These are phyloP conservation scores for Closterium sp. DNA, from an alignment of 139 green algal species.

Conservation along the genomic window DNA sequence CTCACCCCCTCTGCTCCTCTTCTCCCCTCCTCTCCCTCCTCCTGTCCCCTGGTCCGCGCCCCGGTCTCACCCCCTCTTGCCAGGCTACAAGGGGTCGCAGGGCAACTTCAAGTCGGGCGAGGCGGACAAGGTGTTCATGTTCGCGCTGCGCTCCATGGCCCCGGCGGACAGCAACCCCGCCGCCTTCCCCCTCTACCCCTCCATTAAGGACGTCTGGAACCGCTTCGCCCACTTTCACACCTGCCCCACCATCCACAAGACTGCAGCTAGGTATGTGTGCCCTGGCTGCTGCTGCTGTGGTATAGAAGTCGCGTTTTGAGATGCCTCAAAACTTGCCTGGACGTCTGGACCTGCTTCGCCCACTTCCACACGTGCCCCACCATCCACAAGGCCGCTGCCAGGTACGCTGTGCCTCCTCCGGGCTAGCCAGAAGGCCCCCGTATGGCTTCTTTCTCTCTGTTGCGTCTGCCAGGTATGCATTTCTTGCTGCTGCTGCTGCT, in stretches of 20 bases:
- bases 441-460: too few relatives aligned
- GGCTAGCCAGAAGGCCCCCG: too few relatives aligned
- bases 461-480: too few relatives aligned
- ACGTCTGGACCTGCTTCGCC: not conserved
- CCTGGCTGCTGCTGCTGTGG: too few relatives aligned
- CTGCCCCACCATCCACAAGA: not conserved
- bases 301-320: too few relatives aligned
- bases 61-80: too few relatives aligned
- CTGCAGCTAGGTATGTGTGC: not conserved
- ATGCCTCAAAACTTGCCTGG: too few relatives aligned
- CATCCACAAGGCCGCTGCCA: not conserved
- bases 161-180: not conserved
- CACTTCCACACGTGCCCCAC: not conserved
- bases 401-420: too few relatives aligned
- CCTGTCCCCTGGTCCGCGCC: too few relatives aligned
- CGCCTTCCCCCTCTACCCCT: not conserved
- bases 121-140: not conserved
- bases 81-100: not conserved
- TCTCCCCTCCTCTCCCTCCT: too few relatives aligned
- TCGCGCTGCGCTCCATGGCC: not conserved
- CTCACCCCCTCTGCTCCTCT: too few relatives aligned
- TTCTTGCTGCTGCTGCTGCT: too few relatives aligned
- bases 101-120: not conserved
- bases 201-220: not conserved
- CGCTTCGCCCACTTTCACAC: not conserved